Evolutionary conservation across 2,329 filamentous ascomycete species (phyloP).

Genomic region (Aspergillus caelatus): DNA sequence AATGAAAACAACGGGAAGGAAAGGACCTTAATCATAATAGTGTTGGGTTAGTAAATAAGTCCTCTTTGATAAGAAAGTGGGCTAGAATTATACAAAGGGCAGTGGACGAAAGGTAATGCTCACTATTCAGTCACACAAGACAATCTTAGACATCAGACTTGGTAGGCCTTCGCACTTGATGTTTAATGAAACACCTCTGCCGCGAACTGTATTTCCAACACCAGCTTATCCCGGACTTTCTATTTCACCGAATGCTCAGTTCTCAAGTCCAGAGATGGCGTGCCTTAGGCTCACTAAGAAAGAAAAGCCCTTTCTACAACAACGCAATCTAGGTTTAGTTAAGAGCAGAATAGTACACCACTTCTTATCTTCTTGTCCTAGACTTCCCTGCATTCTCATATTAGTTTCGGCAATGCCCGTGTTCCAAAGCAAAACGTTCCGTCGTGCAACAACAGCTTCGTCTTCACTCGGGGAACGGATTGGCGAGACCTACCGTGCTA

Average conservation of each 20-base stretch:
- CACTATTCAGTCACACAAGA: neutral
- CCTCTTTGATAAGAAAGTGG: neutral
- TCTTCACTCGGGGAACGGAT: slow-evolving; percentile 66
- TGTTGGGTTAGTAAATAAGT: neutral
- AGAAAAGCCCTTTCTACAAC: neutral
- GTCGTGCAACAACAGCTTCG: slow-evolving; percentile 52
- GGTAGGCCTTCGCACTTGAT: neutral
- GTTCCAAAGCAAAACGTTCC: slow-evolving; percentile 74
- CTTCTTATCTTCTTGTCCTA: neutral
- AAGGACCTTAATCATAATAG: neutral
- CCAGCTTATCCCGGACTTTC: slow-evolving; percentile 19
- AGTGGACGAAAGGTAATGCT: neutral
- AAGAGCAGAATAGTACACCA: neutral
- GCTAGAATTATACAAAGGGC: neutral
- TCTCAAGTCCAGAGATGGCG: no score
- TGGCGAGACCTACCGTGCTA: slow-evolving; percentile 74
- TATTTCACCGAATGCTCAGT: slow-evolving; percentile 16
- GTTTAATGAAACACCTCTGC: slow-evolving; percentile 9
- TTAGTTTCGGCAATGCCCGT: slow-evolving; percentile 53
- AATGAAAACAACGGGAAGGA: neutral
- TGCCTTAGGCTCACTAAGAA: slow-evolving; percentile 4
- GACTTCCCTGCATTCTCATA: neutral
- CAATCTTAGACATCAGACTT: neutral
- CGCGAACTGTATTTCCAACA: slow-evolving; percentile 11
- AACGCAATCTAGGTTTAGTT: neutral